Percentiles rank a stretch among this genome's conserved stretches.
Conservation (phyloP, 805 yeast genomes). For the Cyberlindnera meyerae region DNA sequence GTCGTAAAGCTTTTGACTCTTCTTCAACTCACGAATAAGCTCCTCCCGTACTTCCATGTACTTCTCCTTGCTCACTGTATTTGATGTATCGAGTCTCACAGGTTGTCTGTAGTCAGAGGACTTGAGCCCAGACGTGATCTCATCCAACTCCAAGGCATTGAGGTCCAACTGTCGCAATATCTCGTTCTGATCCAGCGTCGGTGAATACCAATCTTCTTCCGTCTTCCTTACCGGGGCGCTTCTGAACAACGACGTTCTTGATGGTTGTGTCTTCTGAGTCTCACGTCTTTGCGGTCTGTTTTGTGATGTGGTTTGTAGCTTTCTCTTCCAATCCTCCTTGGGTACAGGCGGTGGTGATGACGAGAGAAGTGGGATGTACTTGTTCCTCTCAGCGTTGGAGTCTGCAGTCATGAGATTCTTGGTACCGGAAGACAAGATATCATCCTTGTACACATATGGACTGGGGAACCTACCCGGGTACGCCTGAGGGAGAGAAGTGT, state of each 20-base stretch:
- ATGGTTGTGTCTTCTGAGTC: not conserved
- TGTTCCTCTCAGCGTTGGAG: conserved; percentile 16
- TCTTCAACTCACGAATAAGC: conserved; percentile 29
- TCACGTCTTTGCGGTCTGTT: too few relatives aligned
- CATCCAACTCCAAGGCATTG: conserved; percentile 24
- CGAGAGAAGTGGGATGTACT: conserved; percentile 2
- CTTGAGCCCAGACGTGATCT: conserved; percentile 18
- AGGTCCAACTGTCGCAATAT: conserved; percentile 23
- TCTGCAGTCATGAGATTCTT: conserved; percentile 19
- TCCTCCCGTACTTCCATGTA: conserved; percentile 28
- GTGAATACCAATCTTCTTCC: conserved; percentile 1
- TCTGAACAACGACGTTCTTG: not conserved
- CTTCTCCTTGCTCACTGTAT: conserved; percentile 13
- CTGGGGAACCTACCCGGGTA: conserved; percentile 27
- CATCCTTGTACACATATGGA: conserved; percentile 14
- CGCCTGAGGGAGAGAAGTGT: conserved; percentile 12
- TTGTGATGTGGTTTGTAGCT: conserved; percentile 3
- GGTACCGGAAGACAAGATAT: conserved; percentile 14
- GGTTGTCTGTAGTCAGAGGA: too few relatives aligned
- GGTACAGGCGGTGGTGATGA: conserved; percentile 13
- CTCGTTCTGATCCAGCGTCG: conserved; percentile 8
- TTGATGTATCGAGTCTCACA: too few relatives aligned
- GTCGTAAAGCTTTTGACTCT: conserved; percentile 31
- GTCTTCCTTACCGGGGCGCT: not conserved
- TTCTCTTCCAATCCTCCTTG: conserved; percentile 4